These are phyloP conservation scores for Leucoagaricus sp. DNA, from an alignment of 1,284 basidiomycete genomes.

Conservation along the genomic window DNA sequence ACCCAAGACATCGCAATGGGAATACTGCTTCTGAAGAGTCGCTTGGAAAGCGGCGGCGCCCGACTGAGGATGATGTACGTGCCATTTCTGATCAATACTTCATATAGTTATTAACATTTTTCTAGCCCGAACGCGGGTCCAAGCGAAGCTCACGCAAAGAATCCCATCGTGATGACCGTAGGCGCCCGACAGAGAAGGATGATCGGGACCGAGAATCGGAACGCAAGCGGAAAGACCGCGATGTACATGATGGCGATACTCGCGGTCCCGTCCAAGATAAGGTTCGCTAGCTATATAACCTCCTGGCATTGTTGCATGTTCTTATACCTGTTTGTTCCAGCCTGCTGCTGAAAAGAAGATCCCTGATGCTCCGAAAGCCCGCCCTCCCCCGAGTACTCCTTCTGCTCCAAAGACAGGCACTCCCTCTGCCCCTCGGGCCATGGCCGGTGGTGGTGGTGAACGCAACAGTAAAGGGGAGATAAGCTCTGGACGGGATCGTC, in stretches of 20 bases:
- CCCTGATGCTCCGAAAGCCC: slow-evolving; percentile 53
- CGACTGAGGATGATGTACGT: slow-evolving; percentile 70
- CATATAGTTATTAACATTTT: slow-evolving; percentile 21
- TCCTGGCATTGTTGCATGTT: not conserved
- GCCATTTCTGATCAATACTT: slow-evolving; percentile 13
- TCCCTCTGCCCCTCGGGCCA: slow-evolving; percentile 73
- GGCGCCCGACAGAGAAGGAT: slow-evolving; percentile 71
- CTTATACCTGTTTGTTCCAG: slow-evolving; percentile 11
- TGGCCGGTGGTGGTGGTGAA: slow-evolving; percentile 40
- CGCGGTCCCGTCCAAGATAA: slow-evolving; percentile 56
- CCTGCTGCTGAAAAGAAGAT: slow-evolving; percentile 52
- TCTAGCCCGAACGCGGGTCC: slow-evolving; percentile 64
- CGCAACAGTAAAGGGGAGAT: slow-evolving; percentile 41
- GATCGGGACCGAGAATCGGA: slow-evolving; percentile 70
- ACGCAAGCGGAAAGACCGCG: slow-evolving; percentile 65
- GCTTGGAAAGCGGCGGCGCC: slow-evolving; percentile 68
- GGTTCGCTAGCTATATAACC: slow-evolving; percentile 35
- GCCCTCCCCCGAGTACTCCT: slow-evolving; percentile 53
- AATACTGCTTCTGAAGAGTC: slow-evolving; percentile 46
- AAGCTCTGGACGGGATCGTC: slow-evolving; percentile 36
- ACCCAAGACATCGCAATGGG: slow-evolving; percentile 60
- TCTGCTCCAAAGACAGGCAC: too few species aligned
- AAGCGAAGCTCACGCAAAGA: slow-evolving; percentile 78
- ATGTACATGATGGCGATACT: slow-evolving; percentile 48
- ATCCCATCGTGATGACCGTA: slow-evolving; percentile 70